Percentiles rank a stretch among this genome's conserved stretches.
These are phyloP conservation scores for Endothia cerciana DNA, from an alignment of 2,329 filamentous ascomycete genomes.

Conservation along the genomic window DNA sequence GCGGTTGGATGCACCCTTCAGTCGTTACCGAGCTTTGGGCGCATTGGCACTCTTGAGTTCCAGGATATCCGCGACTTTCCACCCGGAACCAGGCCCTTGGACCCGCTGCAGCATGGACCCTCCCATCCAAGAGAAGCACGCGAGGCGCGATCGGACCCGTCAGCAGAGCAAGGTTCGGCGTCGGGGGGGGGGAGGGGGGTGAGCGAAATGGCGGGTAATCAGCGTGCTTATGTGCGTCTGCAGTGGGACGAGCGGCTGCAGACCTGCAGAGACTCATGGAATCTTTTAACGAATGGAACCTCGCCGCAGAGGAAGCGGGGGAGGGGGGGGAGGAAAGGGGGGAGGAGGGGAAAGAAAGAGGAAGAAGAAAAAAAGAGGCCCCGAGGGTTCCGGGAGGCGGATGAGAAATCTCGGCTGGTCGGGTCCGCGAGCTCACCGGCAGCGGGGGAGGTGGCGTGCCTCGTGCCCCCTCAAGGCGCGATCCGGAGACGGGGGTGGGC, in stretches of 20 bases:
- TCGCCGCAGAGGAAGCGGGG: background rate
- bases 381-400: slow-evolving; percentile 6
- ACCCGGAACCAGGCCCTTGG: background rate
- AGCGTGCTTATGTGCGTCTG: slow-evolving; percentile 8
- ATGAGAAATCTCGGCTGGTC: background rate
- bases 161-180: background rate
- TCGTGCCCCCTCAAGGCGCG: too few species aligned
- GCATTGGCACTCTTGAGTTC: background rate
- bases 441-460: too few species aligned
- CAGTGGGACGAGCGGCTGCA: background rate
- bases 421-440: background rate
- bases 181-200: background rate
- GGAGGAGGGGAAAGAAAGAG: background rate
- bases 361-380: background rate
- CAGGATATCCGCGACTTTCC: too few species aligned
- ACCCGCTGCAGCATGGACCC: background rate
- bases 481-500: too few species aligned
- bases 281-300: background rate
- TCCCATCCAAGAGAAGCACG: background rate
- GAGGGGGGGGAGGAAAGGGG: background rate
- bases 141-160: background rate
- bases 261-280: background rate
- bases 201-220: background rate
- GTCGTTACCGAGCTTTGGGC: background rate
- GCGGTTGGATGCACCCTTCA: background rate